Conservation (phyloP, 176 grass and related monocot genomes). For the Bromus sterilis region DNA sequence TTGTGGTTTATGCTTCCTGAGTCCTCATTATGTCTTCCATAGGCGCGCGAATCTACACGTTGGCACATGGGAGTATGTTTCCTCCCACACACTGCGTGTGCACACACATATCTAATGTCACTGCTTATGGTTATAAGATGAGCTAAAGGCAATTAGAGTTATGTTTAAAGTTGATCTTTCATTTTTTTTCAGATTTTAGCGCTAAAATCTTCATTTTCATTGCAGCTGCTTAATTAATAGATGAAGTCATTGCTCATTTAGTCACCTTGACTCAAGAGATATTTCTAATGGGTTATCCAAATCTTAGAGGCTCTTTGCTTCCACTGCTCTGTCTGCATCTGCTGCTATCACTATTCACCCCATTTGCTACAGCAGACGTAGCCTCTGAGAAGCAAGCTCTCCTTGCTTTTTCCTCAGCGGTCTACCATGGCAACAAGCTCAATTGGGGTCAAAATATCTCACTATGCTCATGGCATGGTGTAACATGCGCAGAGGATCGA, state of each 20-base stretch:
- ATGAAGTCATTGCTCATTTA: constrained; percentile 6
- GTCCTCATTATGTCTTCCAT: constrained; percentile 1
- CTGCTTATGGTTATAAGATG: background rate
- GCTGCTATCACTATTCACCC: constrained; percentile 32
- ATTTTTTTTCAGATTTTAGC: background rate
- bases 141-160: background rate
- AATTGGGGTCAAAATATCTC: constrained; percentile 65
- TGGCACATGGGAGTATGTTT: background rate
- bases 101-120: background rate
- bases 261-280: constrained; percentile 2
- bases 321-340: constrained; percentile 23
- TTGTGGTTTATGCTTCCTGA: constrained; percentile 18
- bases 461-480: constrained; percentile 89
- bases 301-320: constrained; percentile 6
- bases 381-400: constrained; percentile 82
- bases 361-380: constrained; percentile 35
- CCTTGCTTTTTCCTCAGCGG: constrained; percentile 60
- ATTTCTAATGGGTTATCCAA: constrained; percentile 28
- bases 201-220: constrained; percentile 29
- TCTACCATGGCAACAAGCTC: constrained; percentile 53
- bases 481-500: constrained; percentile 50
- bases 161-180: background rate
- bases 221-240: constrained; percentile 7
- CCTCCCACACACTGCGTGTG: background rate
- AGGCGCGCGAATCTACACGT: background rate